Conservation (phyloP, 1,284 basidiomycete species). For the Limonomyces culmigenus region DNA sequence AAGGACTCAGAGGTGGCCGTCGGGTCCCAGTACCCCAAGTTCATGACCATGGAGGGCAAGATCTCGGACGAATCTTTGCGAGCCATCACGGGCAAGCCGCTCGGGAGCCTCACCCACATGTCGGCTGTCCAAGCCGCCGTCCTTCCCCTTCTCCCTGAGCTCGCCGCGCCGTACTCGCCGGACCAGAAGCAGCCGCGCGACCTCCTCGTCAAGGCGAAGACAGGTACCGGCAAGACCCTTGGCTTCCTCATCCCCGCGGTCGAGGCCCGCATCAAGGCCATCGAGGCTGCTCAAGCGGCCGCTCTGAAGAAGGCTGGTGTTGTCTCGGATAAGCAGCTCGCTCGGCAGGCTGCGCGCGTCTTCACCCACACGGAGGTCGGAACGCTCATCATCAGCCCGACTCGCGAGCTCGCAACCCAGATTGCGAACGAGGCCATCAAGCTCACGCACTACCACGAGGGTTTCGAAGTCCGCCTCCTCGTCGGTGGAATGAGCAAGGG, state of each 20-base stretch:
- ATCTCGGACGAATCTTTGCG: slow-evolving; percentile 33
- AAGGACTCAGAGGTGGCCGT: no score
- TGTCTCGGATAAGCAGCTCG: slow-evolving; percentile 15
- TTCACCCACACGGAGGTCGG: slow-evolving; percentile 42
- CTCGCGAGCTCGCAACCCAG: slow-evolving; percentile 87
- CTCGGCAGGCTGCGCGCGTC: slow-evolving; percentile 15
- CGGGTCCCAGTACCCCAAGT: no score
- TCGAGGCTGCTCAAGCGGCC: slow-evolving; percentile 23
- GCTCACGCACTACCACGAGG: slow-evolving; percentile 46
- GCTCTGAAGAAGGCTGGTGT: slow-evolving; percentile 24
- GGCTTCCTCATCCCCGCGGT: slow-evolving; percentile 84
- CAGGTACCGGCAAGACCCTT: slow-evolving; percentile 87
- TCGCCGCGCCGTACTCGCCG: slow-evolving; percentile 30
- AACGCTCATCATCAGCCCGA: slow-evolving; percentile 81
- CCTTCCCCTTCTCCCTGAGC: slow-evolving; percentile 43
- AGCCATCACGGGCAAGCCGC: slow-evolving; percentile 52
- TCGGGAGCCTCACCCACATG: slow-evolving; percentile 56
- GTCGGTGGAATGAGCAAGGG: slow-evolving; percentile 67
- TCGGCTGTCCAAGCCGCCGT: slow-evolving; percentile 77
- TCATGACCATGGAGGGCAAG: slow-evolving; percentile 23
- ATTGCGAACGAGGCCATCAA: slow-evolving; percentile 78
- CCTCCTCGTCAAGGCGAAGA: slow-evolving; percentile 74
- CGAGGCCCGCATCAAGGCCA: slow-evolving; percentile 46
- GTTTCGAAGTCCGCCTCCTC: slow-evolving; percentile 60
- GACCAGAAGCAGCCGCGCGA: slow-evolving; percentile 26